Evolutionary conservation across 2,329 filamentous ascomycete genomes (phyloP).

Genomic region (Setomelanomma holmii): DNA sequence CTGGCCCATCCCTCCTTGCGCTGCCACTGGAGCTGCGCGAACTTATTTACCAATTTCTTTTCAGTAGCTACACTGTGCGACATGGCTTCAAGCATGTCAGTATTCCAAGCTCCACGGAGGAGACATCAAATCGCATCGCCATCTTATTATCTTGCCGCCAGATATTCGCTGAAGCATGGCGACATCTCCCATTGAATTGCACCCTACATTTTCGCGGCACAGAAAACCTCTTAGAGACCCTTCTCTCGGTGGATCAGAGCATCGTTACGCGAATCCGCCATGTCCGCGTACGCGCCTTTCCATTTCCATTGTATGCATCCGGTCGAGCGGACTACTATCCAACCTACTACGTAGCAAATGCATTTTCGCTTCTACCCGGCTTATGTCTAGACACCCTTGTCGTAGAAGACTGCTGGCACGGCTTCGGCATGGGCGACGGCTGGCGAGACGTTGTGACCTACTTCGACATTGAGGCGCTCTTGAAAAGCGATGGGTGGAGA

Average conservation of each 20-base stretch:
- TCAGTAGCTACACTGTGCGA: constrained; percentile 35
- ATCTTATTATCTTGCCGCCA: constrained; percentile 41
- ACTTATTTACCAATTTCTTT: constrained; percentile 44
- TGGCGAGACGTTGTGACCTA: constrained; percentile 47
- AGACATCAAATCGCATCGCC: constrained; percentile 33
- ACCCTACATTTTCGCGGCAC: constrained; percentile 44
- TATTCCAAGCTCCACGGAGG: background rate
- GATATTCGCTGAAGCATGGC: constrained; percentile 41
- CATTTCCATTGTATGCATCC: constrained; percentile 40
- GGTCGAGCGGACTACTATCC: constrained; percentile 37
- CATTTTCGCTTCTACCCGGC: constrained; percentile 40
- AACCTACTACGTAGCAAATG: constrained; percentile 41
- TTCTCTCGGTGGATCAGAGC: constrained; percentile 38
- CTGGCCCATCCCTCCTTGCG: constrained; percentile 33
- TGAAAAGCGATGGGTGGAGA: constrained; percentile 44
- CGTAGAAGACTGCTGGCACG: constrained; percentile 46
- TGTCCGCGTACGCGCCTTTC: constrained; percentile 40
- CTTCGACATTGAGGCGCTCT: constrained; percentile 40
- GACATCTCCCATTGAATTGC: constrained; percentile 40
- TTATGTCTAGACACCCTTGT: constrained; percentile 40
- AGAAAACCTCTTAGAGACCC: constrained; percentile 41
- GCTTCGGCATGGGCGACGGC: constrained; percentile 40
- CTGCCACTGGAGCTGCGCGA: constrained; percentile 44
- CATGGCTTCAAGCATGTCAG: constrained; percentile 35
- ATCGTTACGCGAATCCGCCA: constrained; percentile 42